Percentiles rank a stretch among this genome's conserved stretches.
phyloP scores from a whole-genome alignment of 805 yeast species.

The Starmerella lactis-condensi region DNA sequence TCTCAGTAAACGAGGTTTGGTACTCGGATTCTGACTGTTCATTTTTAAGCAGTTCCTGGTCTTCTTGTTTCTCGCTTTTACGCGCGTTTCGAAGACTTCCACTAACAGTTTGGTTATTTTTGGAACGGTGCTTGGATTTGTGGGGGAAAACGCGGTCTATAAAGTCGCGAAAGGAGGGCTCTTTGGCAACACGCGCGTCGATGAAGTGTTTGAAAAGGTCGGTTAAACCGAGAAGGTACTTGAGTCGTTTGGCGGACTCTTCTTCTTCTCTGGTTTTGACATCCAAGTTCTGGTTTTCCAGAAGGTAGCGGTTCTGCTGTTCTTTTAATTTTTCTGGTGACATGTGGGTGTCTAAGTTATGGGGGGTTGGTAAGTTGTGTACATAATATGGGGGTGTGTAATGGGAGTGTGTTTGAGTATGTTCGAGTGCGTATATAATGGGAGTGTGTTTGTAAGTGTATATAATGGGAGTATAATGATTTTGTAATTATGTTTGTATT shows the following conservation, averaged over 20 bases:
- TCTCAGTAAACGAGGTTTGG: slow-evolving; percentile 61
- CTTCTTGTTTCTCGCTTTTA: slow-evolving; percentile 90
- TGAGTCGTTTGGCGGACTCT: slow-evolving; percentile 63
- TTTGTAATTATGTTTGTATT: too few relatives aligned
- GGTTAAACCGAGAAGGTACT: slow-evolving; percentile 61
- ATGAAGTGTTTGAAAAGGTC: slow-evolving; percentile 79
- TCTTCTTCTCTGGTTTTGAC: slow-evolving; percentile 23
- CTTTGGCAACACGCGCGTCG: slow-evolving; percentile 61
- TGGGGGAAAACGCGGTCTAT: slow-evolving; percentile 18
- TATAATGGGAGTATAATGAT: too few relatives aligned
- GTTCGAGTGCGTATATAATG: too few relatives aligned
- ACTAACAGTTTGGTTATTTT: slow-evolving; percentile 15
- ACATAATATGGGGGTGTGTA: not conserved
- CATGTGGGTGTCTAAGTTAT: slow-evolving; percentile 1
- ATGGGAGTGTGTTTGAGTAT: not conserved
- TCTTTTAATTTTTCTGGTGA: slow-evolving; percentile 13
- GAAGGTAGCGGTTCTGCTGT: slow-evolving; percentile 18
- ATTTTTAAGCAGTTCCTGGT: slow-evolving; percentile 71
- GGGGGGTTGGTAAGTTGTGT: not conserved
- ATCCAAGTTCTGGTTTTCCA: slow-evolving; percentile 17
- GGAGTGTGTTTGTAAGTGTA: too few relatives aligned
- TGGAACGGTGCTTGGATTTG: slow-evolving; percentile 10
- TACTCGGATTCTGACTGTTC: slow-evolving; percentile 42
- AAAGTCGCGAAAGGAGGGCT: slow-evolving; percentile 35
- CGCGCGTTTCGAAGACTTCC: slow-evolving; percentile 36